phyloP scores from a whole-genome alignment of 805 yeast species.

The Debaryomyces tyrocola region DNA sequence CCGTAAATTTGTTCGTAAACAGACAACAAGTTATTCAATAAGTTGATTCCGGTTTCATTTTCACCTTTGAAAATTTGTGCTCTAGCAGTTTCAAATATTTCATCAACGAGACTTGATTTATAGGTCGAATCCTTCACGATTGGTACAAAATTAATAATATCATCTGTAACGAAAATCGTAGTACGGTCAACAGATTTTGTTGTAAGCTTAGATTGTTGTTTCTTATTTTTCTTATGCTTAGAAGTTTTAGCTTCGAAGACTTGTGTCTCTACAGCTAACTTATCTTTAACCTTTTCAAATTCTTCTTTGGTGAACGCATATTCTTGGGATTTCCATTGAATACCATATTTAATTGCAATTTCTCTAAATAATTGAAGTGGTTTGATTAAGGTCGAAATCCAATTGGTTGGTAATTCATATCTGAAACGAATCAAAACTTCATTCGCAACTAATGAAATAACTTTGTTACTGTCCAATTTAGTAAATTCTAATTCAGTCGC shows the following conservation, averaged over 20 bases:
- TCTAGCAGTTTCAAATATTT: constrained; percentile 68
- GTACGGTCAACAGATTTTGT: constrained; percentile 17
- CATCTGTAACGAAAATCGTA: constrained; percentile 56
- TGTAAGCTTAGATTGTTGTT: constrained; percentile 4
- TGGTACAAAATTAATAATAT: constrained; percentile 71
- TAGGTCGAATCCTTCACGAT: constrained; percentile 69
- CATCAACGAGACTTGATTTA: constrained; percentile 68
- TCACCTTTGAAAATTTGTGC: constrained; percentile 40
- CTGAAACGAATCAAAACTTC: constrained; percentile 68
- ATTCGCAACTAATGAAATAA: constrained; percentile 43
- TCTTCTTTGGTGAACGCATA: constrained; percentile 50
- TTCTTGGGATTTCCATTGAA: constrained; percentile 69
- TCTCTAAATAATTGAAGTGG: constrained; percentile 60
- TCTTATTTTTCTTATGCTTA: constrained; percentile 31
- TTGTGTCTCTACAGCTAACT: constrained; percentile 15
- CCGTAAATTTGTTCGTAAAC: constrained; percentile 86
- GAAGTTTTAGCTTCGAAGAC: constrained; percentile 12
- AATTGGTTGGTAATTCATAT: constrained; percentile 49
- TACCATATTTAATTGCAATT: constrained; percentile 75
- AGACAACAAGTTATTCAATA: constrained; percentile 67
- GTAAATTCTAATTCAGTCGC: constrained; percentile 42
- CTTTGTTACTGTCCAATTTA: constrained; percentile 45
- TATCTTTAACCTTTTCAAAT: constrained; percentile 30
- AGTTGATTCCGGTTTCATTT: constrained; percentile 56
- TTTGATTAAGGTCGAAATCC: constrained; percentile 39